These are phyloP conservation scores for Parascedosporium putredinis DNA, from an alignment of 2,329 filamentous ascomycete genomes.

Conservation along the genomic window DNA sequence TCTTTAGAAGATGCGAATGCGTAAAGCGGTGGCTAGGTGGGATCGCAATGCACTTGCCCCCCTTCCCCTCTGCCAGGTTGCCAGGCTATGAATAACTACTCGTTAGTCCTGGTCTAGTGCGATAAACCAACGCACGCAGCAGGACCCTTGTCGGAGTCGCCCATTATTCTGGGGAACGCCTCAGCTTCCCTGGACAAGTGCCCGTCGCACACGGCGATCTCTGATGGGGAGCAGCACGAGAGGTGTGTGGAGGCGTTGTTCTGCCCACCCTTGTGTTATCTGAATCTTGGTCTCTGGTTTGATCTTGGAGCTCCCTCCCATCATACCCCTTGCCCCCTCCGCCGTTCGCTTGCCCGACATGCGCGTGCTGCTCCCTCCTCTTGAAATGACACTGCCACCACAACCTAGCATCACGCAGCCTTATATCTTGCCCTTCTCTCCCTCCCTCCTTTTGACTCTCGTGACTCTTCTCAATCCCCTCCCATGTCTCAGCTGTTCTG, in stretches of 20 bases:
- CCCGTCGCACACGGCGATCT: too few relatives aligned
- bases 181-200: not conserved
- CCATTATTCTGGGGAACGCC: not conserved
- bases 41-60: too few relatives aligned
- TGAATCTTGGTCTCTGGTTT: not conserved
- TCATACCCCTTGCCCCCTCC: too few relatives aligned
- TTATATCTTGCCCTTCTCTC: not conserved
- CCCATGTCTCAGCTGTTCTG: not conserved
- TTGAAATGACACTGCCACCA: conserved; percentile 3
- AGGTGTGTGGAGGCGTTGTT: too few relatives aligned
- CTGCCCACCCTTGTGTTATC: too few relatives aligned
- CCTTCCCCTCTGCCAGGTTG: not conserved
- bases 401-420: not conserved
- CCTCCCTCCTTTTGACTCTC: not conserved
- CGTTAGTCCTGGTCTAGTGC: not conserved
- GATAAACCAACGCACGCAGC: not conserved
- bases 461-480: not conserved
- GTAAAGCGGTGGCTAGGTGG: too few relatives aligned
- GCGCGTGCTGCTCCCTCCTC: not conserved
- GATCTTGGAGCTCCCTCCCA: not conserved
- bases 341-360: not conserved
- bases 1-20: too few relatives aligned
- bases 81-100: not conserved
- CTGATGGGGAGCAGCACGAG: too few relatives aligned
- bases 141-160: not conserved